Evolutionary conservation across 768 basidiomycete genomes (phyloP), one percentile per base, ranked within the genome.

Genomic region (Panellus pusillus): DNA sequence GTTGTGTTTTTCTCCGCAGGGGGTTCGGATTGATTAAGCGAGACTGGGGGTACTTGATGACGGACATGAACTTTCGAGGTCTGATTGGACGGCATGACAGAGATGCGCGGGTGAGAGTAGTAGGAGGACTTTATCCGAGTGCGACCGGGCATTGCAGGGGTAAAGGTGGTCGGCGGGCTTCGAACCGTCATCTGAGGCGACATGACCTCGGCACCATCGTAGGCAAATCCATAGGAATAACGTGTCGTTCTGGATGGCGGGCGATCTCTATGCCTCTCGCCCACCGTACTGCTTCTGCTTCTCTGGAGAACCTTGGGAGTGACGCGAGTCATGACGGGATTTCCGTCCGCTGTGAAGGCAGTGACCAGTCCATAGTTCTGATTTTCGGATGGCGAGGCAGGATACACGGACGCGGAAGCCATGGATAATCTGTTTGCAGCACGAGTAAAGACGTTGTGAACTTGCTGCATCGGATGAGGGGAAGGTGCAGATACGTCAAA

Each of bases 61-160:
- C 37, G 50, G 50, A 57, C 53, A 17, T 63, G 59, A 28, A 50
- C 58, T 52, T 61, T 64, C 27, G 52, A 53, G 27, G 68, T 65
- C 40, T 61, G 60, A 18, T 72, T 64, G 19, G 71, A 57, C 29
- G 75, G 72, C 39, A 77, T 68, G 17, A 73, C 71, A 13, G 85
- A 86, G 24, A 74, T 72, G 38, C 82, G 82, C 63, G 79, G 77
- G 68, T 82, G 74, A 9, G 79, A 77, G 53, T 81, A 83, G 62
- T 89, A 86, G 6, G 85, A 78, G 9, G 86, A 87, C 65, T 87
- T 86, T 59, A 89, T 83, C 32, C 79, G 80, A 43, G 79, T 80
- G 35, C 87, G 82, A 36, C 87, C 83, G 45, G 66, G 66, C 43
- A 50, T 44, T 13, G 43, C 36, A 17, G 56, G 51, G 39, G 63